These are phyloP conservation scores for Ogataea wickerhamii DNA, from an alignment of 805 yeast genomes.

Conservation along the genomic window DNA sequence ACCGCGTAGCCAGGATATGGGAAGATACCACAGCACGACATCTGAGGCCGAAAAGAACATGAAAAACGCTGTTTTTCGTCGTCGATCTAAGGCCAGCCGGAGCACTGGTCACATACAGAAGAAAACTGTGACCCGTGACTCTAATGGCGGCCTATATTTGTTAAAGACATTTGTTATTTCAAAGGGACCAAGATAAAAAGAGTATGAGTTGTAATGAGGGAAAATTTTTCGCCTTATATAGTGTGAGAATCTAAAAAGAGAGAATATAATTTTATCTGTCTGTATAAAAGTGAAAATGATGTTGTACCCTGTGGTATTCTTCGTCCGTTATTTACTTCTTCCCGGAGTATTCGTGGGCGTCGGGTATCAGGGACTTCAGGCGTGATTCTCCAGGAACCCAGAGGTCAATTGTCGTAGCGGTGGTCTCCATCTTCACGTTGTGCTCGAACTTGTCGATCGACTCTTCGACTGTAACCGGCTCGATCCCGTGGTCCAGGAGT, in stretches of 20 bases:
- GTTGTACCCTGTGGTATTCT: background rate
- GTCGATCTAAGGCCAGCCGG: slow-evolving; percentile 86
- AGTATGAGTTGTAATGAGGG: slow-evolving; percentile 30
- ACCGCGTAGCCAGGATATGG: slow-evolving; percentile 62
- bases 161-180: slow-evolving; percentile 22
- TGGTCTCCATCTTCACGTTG: slow-evolving; percentile 54
- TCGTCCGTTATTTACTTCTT: slow-evolving; percentile 25
- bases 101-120: slow-evolving; percentile 67
- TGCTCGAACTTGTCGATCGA: slow-evolving; percentile 55
- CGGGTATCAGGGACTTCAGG: slow-evolving; percentile 52
- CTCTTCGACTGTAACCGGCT: slow-evolving; percentile 54
- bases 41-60: slow-evolving; percentile 48
- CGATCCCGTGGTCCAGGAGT: slow-evolving; percentile 49
- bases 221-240: slow-evolving; percentile 23
- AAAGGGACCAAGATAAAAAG: slow-evolving; percentile 2
- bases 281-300: background rate
- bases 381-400: slow-evolving; percentile 57
- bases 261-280: background rate
- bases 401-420: slow-evolving; percentile 52
- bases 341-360: slow-evolving; percentile 56
- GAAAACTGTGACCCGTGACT: slow-evolving; percentile 55
- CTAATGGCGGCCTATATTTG: slow-evolving; percentile 76
- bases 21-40: slow-evolving; percentile 47
- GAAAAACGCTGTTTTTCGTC: slow-evolving; percentile 20
- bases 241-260: slow-evolving; percentile 1